A percentile compares a stretch with the other conserved stretches of the same genome.
Evolutionary conservation across 352 stramenopile genomes (phyloP).

Genomic region (Pythium periplocum): DNA sequence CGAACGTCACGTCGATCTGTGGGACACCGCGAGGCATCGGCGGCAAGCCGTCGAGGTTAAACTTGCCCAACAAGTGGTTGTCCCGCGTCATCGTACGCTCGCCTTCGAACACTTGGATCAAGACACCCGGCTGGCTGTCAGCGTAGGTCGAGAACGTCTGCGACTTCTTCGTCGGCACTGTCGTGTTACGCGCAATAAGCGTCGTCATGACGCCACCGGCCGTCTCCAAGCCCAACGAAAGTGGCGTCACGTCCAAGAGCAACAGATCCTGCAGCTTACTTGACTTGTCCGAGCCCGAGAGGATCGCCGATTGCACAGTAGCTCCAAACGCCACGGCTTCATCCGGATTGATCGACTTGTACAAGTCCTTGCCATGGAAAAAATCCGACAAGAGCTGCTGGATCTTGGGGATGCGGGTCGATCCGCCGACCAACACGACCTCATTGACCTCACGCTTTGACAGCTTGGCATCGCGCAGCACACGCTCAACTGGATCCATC

Average conservation of each 20-base stretch:
- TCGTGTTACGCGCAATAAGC: conserved; percentile 11
- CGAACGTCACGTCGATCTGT: conserved; percentile 50
- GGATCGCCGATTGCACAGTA: too few relatives aligned
- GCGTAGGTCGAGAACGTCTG: conserved; percentile 64
- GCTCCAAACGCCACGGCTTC: too few relatives aligned
- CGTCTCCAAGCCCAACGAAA: too few relatives aligned
- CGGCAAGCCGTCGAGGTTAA: too few relatives aligned
- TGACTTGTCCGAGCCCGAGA: too few relatives aligned
- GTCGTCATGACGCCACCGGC: too few relatives aligned
- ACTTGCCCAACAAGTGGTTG: too few relatives aligned
- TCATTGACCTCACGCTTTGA: conserved; percentile 25
- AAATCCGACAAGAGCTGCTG: conserved; percentile 43
- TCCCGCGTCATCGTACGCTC: too few relatives aligned
- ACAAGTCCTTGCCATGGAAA: conserved; percentile 59
- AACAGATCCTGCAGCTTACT: too few relatives aligned
- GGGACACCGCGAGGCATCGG: conserved; percentile 13
- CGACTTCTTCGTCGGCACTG: conserved; percentile 54
- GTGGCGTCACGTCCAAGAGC: too few relatives aligned
- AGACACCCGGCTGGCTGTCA: conserved; percentile 22
- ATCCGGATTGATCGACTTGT: conserved; percentile 3
- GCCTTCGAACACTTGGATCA: too few relatives aligned
- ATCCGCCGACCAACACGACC: conserved; percentile 31
- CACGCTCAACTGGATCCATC: conserved; percentile 69
- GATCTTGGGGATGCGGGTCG: conserved; percentile 45
- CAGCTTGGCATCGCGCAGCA: conserved; percentile 24